These are phyloP conservation scores for Clarireedia hainanense DNA, from an alignment of 2,329 filamentous ascomycete species.

Conservation along the genomic window DNA sequence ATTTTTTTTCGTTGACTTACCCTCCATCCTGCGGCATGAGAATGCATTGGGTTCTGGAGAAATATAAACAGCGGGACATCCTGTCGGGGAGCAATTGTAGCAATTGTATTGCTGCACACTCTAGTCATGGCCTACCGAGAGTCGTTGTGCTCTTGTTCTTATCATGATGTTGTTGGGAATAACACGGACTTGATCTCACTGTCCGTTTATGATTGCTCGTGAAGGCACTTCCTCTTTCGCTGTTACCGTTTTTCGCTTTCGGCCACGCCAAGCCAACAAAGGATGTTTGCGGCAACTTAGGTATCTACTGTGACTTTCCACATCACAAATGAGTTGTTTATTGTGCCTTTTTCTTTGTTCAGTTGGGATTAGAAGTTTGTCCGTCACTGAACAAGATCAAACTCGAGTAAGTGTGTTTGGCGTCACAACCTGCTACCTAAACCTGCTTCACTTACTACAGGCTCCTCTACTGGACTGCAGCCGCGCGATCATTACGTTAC, in stretches of 20 bases:
- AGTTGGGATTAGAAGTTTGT: neutral
- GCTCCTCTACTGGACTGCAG: neutral
- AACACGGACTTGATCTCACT: no score
- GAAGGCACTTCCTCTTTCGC: neutral
- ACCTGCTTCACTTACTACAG: neutral
- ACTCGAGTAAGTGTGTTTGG: neutral
- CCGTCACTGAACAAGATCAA: no score
- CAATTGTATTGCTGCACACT: neutral
- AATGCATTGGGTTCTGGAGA: conserved; percentile 29
- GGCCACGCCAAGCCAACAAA: neutral
- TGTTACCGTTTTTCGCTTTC: neutral
- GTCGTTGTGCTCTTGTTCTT: neutral
- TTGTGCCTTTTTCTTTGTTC: neutral
- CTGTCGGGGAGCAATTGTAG: neutral
- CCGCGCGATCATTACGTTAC: neutral
- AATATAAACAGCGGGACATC: conserved; percentile 26
- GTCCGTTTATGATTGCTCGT: neutral
- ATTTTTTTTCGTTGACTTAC: conserved; percentile 45
- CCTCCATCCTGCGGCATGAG: conserved; percentile 41
- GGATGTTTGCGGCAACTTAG: conserved; percentile 1
- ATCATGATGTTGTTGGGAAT: neutral
- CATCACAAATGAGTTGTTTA: neutral
- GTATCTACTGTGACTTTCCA: neutral
- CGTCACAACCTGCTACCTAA: neutral
- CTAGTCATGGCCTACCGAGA: neutral